A percentile compares a stretch with the other conserved stretches of the same genome.
Evolutionary conservation across 352 stramenopile species (phyloP).

Genomic region (Thraustochytrium striatum): DNA sequence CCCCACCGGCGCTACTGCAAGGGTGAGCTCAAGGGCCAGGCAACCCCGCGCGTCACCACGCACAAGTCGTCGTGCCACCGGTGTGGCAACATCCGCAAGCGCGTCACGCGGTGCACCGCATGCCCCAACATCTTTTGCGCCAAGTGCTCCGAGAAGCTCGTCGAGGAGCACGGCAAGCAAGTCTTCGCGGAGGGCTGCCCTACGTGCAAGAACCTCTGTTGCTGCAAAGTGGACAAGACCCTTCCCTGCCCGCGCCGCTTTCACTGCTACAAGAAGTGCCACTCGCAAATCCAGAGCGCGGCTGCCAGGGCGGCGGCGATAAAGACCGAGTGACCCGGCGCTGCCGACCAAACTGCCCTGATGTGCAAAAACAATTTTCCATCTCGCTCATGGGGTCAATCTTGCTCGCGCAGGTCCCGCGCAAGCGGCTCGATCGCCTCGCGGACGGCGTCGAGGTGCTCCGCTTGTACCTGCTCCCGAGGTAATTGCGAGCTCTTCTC

Average conservation of each 20-base stretch:
- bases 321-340: too few relatives aligned
- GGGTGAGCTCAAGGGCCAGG: slow-evolving; percentile 27
- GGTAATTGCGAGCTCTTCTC: slow-evolving; percentile 56
- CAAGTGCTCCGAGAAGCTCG: slow-evolving; percentile 77
- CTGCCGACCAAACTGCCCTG: too few relatives aligned
- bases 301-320: too few relatives aligned
- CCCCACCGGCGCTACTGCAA: slow-evolving; percentile 37
- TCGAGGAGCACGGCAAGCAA: slow-evolving; percentile 69
- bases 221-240: slow-evolving; percentile 69
- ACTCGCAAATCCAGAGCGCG: background rate
- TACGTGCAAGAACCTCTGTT: slow-evolving; percentile 78
- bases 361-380: too few relatives aligned
- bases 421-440: background rate
- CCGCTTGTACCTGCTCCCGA: slow-evolving; percentile 49
- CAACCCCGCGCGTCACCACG: background rate
- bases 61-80: slow-evolving; percentile 76
- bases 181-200: slow-evolving; percentile 73
- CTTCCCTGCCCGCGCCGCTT: slow-evolving; percentile 57
- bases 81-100: slow-evolving; percentile 78
- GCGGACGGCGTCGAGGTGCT: background rate
- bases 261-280: slow-evolving; percentile 83
- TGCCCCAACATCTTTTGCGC: slow-evolving; percentile 81
- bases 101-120: slow-evolving; percentile 70
- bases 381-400: too few relatives aligned
- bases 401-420: too few relatives aligned